Conservation (phyloP, 495 filamentous ascomycete species). For the Trichoderma reesei region DNA sequence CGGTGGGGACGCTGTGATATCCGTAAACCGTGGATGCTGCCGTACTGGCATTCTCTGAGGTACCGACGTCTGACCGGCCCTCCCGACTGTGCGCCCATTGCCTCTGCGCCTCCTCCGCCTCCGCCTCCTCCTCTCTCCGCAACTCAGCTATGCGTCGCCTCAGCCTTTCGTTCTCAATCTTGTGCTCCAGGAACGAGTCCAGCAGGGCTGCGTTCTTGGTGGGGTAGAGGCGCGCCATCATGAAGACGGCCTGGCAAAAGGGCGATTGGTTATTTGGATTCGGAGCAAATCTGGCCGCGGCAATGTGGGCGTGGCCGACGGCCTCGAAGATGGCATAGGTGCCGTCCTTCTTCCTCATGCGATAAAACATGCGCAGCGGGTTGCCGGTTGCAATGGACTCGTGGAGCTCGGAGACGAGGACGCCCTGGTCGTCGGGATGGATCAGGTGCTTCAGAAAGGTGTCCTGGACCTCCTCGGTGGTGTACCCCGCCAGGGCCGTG, state of each 20-base stretch:
- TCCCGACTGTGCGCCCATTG: conserved; percentile 45
- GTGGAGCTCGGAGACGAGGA: conserved; percentile 84
- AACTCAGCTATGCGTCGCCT: conserved; percentile 76
- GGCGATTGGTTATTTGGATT: conserved; percentile 52
- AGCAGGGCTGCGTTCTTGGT: conserved; percentile 75
- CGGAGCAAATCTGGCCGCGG: conserved; percentile 53
- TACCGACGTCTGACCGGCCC: conserved; percentile 42
- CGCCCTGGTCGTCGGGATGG: conserved; percentile 76
- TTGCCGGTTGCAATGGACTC: conserved; percentile 79
- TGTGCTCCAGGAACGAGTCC: conserved; percentile 94
- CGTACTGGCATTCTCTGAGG: conserved; percentile 36
- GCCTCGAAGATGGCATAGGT: conserved; percentile 75
- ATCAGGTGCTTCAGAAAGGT: conserved; percentile 69
- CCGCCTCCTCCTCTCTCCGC: conserved; percentile 75
- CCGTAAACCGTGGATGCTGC: conserved; percentile 15
- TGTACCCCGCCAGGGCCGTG: conserved; percentile 68
- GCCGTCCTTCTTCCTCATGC: conserved; percentile 67
- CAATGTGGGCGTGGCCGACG: conserved; percentile 84
- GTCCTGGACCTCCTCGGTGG: conserved; percentile 57
- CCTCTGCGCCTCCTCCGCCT: conserved; percentile 44
- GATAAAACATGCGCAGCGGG: conserved; percentile 78
- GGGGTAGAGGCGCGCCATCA: conserved; percentile 87
- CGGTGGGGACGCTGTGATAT: conserved; percentile 4
- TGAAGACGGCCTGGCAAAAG: conserved; percentile 82
- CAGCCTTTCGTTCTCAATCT: conserved; percentile 91